Evolutionary conservation across 192 early-diverging fungal genomes (phyloP), one percentile per base, ranked within the genome.

Genomic region (Backusella luteola): DNA sequence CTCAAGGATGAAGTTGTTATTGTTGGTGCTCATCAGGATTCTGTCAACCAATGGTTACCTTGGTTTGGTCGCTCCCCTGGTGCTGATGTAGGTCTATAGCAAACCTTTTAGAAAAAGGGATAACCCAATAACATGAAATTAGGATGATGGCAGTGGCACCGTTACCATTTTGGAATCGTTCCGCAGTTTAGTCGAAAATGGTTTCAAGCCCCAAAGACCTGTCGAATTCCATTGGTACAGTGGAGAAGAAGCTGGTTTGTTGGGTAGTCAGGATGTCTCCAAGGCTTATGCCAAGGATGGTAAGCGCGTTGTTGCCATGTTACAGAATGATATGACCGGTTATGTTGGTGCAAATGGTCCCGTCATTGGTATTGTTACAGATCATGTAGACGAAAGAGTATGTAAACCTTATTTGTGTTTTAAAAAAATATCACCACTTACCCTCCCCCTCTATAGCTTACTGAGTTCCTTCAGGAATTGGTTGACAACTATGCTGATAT

Each of bases 151-250:
- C 38, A 94, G 93, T 63, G 97, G 97, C 15, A 93, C 90, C 0
- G 90, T 91, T n/a, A 96, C 96, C 4, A 94, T 96, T 69, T 84
- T 97, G 41, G 96, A 99, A 84, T 87, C 94, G 11, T 91, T 96
- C 86, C 88, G 94, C 34, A 85, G 89, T 26, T 82, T 98, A 4
- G 84, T 94, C 41, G 66, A 80, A n/a, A 84, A 81, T 68, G 91
- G 87, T 0, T 93, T 96, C 76, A 83, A 82, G 26, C 96, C 95
- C 19, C 67, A 84, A 8, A 80, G 90, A 72, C 89, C 95, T n/a
- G 93, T 99, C 41, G 96, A 98, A 79, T 98, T 98, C 88, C 96
- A 98, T 86, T 99, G 94, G 93, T 96, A 97, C 80, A 90, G 93
- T 67, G 96, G 87, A 71, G 94, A 98, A 85, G 95, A 96, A 84